phyloP scores from a whole-genome alignment of 2,329 filamentous ascomycete genomes.

The Nothophoma quercina region DNA sequence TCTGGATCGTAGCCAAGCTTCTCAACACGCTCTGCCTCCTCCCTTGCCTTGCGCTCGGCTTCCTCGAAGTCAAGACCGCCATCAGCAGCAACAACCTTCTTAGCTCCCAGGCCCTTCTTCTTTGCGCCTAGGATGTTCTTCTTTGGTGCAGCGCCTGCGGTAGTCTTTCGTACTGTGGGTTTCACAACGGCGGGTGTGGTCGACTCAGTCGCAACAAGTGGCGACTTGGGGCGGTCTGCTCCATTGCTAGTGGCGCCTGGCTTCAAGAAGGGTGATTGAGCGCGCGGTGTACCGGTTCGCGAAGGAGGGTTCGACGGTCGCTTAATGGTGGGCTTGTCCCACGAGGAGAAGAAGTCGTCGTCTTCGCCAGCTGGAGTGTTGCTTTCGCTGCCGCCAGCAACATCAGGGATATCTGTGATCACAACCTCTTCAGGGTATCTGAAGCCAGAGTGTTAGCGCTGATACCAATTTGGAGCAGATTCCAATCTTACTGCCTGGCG shows the following conservation, averaged over 20 bases:
- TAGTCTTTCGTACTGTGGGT: slow-evolving; percentile 80
- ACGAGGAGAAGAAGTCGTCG: slow-evolving; percentile 98
- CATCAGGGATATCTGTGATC: slow-evolving; percentile 73
- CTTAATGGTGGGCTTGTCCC: slow-evolving; percentile 98
- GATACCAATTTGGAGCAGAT: slow-evolving; percentile 12
- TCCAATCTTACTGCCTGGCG: slow-evolving; percentile 74
- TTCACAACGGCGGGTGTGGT: slow-evolving; percentile 65
- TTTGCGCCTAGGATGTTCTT: slow-evolving; percentile 90
- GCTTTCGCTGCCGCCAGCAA: slow-evolving; percentile 64
- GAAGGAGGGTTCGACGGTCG: slow-evolving; percentile 92
- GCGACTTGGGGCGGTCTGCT: slow-evolving; percentile 78
- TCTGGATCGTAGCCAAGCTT: slow-evolving; percentile 96
- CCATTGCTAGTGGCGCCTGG: slow-evolving; percentile 69
- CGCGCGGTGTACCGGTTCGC: slow-evolving; percentile 83
- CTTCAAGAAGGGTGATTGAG: slow-evolving; percentile 88
- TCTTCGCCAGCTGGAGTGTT: slow-evolving; percentile 83
- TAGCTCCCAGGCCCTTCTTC: slow-evolving; percentile 60
- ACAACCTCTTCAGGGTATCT: slow-evolving; percentile 88
- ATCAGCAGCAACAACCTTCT: slow-evolving; percentile 80
- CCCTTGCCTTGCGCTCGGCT: slow-evolving; percentile 94
- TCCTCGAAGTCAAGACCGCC: slow-evolving; percentile 88
- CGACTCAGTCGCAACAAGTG: slow-evolving; percentile 65
- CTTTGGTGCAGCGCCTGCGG: slow-evolving; percentile 69
- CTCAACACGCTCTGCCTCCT: slow-evolving; percentile 94
- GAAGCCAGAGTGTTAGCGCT: slow-evolving; percentile 28